Evolutionary conservation across 345 rosid species (phyloP), one percentile per base, ranked within the genome.

Genomic region (Citrus inodora): DNA sequence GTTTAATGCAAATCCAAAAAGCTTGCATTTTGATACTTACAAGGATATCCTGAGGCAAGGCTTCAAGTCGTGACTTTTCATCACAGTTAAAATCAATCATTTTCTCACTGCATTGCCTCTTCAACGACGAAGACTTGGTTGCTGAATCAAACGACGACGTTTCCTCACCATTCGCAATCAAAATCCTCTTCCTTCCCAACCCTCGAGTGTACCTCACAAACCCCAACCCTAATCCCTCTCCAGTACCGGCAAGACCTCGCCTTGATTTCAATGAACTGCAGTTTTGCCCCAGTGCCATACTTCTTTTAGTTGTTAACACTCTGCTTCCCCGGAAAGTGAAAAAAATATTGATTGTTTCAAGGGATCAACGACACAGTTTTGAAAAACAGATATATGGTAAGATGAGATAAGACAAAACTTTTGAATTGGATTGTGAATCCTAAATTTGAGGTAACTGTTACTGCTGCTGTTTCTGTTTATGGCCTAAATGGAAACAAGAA

Each of bases 31-130:
- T 7, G 8, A 55, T 7, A 80, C 92, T 74, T 70, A 95, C 98
- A 89, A 95, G 86, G 27, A 93, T 73, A 46, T 95, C 98, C 74
- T 85, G 94, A 61, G 98, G 99, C 66, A 95, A 82, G 74, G 87
- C 68, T 79, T 95, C 97, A 32, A 95, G 89, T 22, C 35, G 14
- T 67, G 92, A 88, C 71, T 40, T 74, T 32, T 83, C 83, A 14
- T 81, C 86, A 1, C 76, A 76, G 60, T 64, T 82, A 9, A 76
- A 76, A 17, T 14, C 59, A 32, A 13, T 10, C 59, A 77, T 48
- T 53, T 67, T 60, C 67, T 55, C 80, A 58, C 89, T 88, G 76
- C 92, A 83, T 61, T 83, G 87, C 81, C 90, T 91, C 91, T 94
- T 93, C 85, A 83, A 70, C 7, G 91, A 70, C 5, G 91, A 87